These are phyloP conservation scores for Linum lewisii DNA, from an alignment of 345 rosid genomes.

Conservation along the genomic window DNA sequence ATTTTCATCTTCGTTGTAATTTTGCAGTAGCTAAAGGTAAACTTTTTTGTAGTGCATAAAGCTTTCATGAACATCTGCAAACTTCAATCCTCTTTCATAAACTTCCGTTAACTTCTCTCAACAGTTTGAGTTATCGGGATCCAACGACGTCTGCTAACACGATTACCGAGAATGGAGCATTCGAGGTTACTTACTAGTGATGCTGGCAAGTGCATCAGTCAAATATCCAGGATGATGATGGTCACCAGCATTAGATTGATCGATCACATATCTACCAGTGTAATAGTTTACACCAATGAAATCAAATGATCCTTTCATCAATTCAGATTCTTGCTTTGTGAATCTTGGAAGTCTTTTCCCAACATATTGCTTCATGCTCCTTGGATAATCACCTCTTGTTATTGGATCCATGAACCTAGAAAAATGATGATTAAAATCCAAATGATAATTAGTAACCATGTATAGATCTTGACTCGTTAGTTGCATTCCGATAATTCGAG, in stretches of 20 bases:
- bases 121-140: too few species aligned
- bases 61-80: too few species aligned
- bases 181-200: neutral
- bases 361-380: conserved; percentile 3
- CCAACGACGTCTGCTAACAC: too few species aligned
- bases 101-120: too few species aligned
- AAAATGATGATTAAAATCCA: neutral
- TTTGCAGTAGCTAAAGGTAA: too few species aligned
- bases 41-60: too few species aligned
- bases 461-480: too few species aligned
- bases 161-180: too few species aligned
- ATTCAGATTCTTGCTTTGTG: neutral
- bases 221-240: neutral
- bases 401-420: conserved; percentile 1
- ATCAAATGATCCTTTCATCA: conserved; percentile 12
- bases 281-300: conserved; percentile 14
- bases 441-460: neutral
- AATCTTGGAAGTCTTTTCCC: conserved; percentile 12
- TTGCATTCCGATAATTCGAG: too few species aligned
- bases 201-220: conserved; percentile 6
- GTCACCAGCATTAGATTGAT: neutral
- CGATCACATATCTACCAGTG: conserved; percentile 2
- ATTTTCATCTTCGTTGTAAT: too few species aligned
- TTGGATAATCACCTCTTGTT: conserved; percentile 4
- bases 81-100: too few species aligned